phyloP scores from a whole-genome alignment of 2,329 filamentous ascomycete genomes.

The Leptodontidium sp. region DNA sequence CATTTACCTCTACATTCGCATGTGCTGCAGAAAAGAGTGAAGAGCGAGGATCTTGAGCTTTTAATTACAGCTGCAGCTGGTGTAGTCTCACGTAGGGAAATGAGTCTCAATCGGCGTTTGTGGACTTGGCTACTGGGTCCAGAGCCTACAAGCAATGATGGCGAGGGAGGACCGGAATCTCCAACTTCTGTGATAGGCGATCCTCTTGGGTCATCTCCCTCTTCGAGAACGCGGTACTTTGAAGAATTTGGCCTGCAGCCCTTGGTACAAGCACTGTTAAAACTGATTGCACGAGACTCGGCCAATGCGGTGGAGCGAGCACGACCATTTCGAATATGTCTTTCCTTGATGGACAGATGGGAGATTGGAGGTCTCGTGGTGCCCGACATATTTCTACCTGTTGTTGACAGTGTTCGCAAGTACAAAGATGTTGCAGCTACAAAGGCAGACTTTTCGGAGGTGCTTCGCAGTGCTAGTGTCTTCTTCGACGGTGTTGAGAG shows the following conservation, averaged over 20 bases:
- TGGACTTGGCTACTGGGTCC: slow-evolving; percentile 97
- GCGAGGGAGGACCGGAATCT: slow-evolving; percentile 57
- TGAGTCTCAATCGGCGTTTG: slow-evolving; percentile 94
- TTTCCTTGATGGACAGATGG: slow-evolving; percentile 98
- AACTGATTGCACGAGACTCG: slow-evolving; percentile 71
- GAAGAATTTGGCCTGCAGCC: slow-evolving; percentile 78
- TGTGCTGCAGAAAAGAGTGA: slow-evolving; percentile 79
- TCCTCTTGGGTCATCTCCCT: slow-evolving; percentile 43
- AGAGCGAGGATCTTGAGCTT: slow-evolving; percentile 78
- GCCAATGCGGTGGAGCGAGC: slow-evolving; percentile 72
- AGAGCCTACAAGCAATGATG: slow-evolving; percentile 59
- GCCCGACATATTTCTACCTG: slow-evolving; percentile 85
- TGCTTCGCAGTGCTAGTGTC: slow-evolving; percentile 89
- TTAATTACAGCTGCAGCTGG: slow-evolving; percentile 84
- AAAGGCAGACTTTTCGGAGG: slow-evolving; percentile 81
- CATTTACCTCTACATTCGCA: slow-evolving; percentile 86
- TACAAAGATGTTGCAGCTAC: slow-evolving; percentile 73
- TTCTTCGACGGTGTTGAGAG: slow-evolving; percentile 99
- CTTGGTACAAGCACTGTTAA: slow-evolving; percentile 76
- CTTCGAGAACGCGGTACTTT: slow-evolving; percentile 80
- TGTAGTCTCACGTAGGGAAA: slow-evolving; percentile 89
- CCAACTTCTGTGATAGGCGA: slow-evolving; percentile 46
- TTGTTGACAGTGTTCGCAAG: slow-evolving; percentile 79
- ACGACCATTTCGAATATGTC: slow-evolving; percentile 86
- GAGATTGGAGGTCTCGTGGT: slow-evolving; percentile 93